Evolutionary conservation across 2,329 filamentous ascomycete genomes (phyloP).

Genomic region (Paecilomyces fulvus): DNA sequence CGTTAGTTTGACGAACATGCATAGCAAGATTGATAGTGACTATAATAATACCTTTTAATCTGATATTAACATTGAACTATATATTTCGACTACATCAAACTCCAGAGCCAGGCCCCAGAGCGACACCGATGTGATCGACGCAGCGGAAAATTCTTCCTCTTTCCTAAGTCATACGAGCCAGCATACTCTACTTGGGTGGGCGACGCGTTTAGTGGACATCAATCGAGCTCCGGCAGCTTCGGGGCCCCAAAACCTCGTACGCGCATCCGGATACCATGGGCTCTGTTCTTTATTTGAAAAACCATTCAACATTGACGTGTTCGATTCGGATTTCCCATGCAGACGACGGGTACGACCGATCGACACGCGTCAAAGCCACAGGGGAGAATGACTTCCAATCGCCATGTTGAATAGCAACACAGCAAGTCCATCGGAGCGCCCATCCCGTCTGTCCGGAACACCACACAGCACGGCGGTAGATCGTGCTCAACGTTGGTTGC

Average conservation of each 20-base stretch:
- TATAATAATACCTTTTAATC: not conserved
- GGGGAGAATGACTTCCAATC: not conserved
- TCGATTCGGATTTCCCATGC: not conserved
- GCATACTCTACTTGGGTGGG: not conserved
- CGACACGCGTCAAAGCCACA: conserved; percentile 1
- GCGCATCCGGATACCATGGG: not conserved
- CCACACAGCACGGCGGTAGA: not conserved
- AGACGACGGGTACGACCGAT: not conserved
- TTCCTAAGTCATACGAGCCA: not conserved
- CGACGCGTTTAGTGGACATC: not conserved
- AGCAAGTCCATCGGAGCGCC: not conserved
- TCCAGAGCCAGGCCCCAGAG: not conserved
- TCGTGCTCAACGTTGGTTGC: not conserved
- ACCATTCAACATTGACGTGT: not conserved
- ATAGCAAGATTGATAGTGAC: not conserved
- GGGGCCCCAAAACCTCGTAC: not conserved
- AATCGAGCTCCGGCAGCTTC: not conserved
- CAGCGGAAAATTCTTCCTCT: not conserved
- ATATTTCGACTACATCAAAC: not conserved
- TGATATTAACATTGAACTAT: not conserved
- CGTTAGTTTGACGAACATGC: not conserved
- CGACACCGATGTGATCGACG: not conserved
- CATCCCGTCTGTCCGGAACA: not conserved
- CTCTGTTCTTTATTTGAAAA: not conserved
- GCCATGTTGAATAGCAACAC: not conserved